Base-by-base conservation (phyloP, 1,284 basidiomycete species). In the Apiotrichum sp. region DNA sequence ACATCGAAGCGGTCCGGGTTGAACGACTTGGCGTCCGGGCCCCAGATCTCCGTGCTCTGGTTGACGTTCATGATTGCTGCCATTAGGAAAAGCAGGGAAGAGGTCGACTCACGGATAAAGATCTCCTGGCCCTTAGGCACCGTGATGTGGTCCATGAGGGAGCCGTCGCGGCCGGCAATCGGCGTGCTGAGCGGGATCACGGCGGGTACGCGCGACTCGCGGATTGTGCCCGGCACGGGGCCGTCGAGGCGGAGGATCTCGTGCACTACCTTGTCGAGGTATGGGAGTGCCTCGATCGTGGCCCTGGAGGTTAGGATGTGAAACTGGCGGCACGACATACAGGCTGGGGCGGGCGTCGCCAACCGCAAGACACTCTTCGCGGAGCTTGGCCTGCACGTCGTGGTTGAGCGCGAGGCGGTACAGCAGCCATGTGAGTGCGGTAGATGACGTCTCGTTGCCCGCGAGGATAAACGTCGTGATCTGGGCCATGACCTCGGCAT, bases 381-480 rank as follows among this genome's bases (percentile, higher is more conserved):
- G 80, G 1, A 91, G 78, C 32, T 74, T 74, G 16, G 69, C 62
- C 69, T 90, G 89, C 6, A 79, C 73, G 0, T 75, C 74, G 0
- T 79, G 82, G 52, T 83, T 67, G 33, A 76, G 77, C 0, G 84
- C 79, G n/a, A 90, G 82, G 16, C 82, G 81, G 70, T 85, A 86
- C 2, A 89, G 76, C 53, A 81, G 82, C 88, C 88, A 92, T 3
- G 86, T 82, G 1, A 87, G 76, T 1, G 86, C 83, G 0, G 83
- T 84, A 0, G 82, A 83, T 0, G 84, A 86, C 0, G 89, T 91
- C 69, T 91, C 89, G 70, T 89, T 86, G 0, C 89, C 89, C 1
- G 75, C 73, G 2, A 74, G 64, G 62, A 75, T 71, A 69, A 90
- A 87, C 0, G 86, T 89, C 7, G 84, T 84, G 59, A 90, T 87